Conservation (phyloP, 1,284 basidiomycete genomes). For the Cryptococcus floricola region DNA sequence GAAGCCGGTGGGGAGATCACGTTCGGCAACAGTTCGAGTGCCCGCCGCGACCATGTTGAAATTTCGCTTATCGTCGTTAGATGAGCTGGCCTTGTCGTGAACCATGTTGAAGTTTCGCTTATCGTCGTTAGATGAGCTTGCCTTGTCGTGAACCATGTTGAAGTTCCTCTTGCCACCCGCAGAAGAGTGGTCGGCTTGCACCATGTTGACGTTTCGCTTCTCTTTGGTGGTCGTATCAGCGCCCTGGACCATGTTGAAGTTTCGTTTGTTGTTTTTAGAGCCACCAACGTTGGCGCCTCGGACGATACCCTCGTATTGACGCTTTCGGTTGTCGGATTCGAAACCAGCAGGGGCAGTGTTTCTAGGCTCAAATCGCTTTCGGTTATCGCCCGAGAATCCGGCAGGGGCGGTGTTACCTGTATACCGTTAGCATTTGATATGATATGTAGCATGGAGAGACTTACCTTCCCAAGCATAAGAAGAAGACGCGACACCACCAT, state of each 20-base stretch:
- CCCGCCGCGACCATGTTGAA: no score
- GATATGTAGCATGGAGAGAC: background rate
- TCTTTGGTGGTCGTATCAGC: background rate
- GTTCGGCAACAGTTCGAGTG: background rate
- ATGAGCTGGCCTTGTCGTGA: no score
- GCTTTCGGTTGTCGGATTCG: background rate
- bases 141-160: no score
- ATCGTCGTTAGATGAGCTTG: no score
- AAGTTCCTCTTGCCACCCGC: no score
- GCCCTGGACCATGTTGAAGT: background rate
- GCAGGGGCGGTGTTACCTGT: conserved; percentile 4
- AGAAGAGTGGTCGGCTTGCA: no score
- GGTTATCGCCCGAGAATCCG: background rate
- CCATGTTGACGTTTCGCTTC: background rate
- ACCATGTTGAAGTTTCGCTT: no score
- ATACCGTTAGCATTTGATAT: background rate
- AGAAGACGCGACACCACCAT: background rate
- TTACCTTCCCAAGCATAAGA: conserved; percentile 4
- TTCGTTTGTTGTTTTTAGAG: background rate
- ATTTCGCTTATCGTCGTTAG: no score
- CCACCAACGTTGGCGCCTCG: background rate
- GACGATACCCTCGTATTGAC: background rate
- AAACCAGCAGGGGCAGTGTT: conserved; percentile 3
- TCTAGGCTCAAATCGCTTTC: background rate
- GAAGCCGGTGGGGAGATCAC: background rate